Conservation (phyloP, 2,329 filamentous ascomycete genomes). For the Proliferodiscus dingleyae region DNA sequence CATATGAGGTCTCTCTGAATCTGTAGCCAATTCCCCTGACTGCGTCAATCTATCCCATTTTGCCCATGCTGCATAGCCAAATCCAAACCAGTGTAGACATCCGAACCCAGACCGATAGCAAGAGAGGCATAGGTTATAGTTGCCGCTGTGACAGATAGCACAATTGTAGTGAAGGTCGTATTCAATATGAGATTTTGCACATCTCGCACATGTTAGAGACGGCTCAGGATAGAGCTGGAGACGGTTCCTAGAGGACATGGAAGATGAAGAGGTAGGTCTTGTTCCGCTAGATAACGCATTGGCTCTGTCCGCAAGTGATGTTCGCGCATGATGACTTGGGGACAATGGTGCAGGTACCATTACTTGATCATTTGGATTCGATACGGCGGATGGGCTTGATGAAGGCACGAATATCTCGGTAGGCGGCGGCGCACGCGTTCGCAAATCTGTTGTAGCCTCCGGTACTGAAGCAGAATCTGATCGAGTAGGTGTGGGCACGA, state of each 20-base stretch:
- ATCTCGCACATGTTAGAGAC: constrained; percentile 67
- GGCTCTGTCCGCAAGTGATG: constrained; percentile 26
- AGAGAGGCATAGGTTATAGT: constrained; percentile 72
- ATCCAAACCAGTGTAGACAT: constrained; percentile 84
- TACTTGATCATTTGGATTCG: constrained; percentile 18
- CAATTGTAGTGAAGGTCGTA: constrained; percentile 87
- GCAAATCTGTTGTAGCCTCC: constrained; percentile 7
- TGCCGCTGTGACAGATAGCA: constrained; percentile 59
- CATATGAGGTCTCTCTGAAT: constrained; percentile 49
- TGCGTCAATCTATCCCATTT: constrained; percentile 56
- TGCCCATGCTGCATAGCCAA: constrained; percentile 66
- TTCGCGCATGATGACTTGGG: constrained; percentile 17
- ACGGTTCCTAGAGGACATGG: constrained; percentile 25
- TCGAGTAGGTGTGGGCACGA: constrained; percentile 12
- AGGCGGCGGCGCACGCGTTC: constrained; percentile 19
- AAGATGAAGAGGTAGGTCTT: constrained; percentile 29
- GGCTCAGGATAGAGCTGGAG: constrained; percentile 61
- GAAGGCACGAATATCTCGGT: constrained; percentile 20
- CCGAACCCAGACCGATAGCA: constrained; percentile 77
- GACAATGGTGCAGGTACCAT: constrained; percentile 29
- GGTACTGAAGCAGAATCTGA: constrained; percentile 13
- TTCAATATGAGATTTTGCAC: constrained; percentile 67
- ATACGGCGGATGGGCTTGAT: constrained; percentile 12
- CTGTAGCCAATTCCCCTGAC: constrained; percentile 23
- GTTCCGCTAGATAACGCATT: constrained; percentile 27